A percentile compares a stretch with the other conserved stretches of the same genome.
Evolutionary conservation across 1,139 yeast genomes (phyloP).

Genomic region (Debaryomyces psychrophilus): DNA sequence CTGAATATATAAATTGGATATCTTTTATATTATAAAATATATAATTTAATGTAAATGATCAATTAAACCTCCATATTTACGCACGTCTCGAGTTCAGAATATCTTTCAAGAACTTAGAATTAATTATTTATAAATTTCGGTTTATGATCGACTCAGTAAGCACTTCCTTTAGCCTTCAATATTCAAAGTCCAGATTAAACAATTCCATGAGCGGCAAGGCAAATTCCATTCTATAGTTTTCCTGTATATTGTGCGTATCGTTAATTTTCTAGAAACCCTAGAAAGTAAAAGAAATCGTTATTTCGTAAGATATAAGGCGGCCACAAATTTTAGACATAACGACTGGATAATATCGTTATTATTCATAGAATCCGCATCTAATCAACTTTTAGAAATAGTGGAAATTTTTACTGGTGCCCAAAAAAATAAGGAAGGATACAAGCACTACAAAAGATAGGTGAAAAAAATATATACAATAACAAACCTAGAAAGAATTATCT

Average conservation of each 20-base stretch:
- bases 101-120: too few relatives aligned
- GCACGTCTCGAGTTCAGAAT: too few relatives aligned
- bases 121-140: too few relatives aligned
- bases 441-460: background rate
- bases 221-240: background rate
- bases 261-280: background rate
- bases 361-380: background rate
- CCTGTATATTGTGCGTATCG: background rate
- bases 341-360: background rate
- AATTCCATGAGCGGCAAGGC: too few relatives aligned
- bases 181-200: too few relatives aligned
- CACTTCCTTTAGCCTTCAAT: too few relatives aligned
- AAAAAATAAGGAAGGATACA: background rate
- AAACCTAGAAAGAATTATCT: background rate
- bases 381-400: background rate
- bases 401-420: background rate
- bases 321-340: background rate
- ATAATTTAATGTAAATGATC: too few relatives aligned
- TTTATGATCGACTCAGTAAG: too few relatives aligned
- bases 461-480: background rate
- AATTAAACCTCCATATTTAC: too few relatives aligned
- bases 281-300: background rate
- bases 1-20: background rate
- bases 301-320: background rate
- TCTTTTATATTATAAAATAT: too few relatives aligned